A percentile compares a stretch with the other conserved stretches of the same genome.
Evolutionary conservation across 2,329 filamentous ascomycete genomes (phyloP).

Genomic region (Colletotrichum karsti): DNA sequence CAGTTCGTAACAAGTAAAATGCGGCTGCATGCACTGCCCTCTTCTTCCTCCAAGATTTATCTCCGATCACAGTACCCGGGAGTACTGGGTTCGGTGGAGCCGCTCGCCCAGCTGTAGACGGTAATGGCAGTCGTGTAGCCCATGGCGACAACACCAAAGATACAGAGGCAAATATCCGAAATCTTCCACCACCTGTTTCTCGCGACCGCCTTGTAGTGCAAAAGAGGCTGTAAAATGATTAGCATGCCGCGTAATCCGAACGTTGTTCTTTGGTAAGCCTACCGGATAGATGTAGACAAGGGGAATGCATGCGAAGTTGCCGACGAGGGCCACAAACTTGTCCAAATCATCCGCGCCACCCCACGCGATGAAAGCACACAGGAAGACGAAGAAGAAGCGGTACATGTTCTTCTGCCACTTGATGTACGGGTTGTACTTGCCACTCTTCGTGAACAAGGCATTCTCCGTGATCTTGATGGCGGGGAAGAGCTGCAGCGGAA

Average conservation of each 20-base stretch:
- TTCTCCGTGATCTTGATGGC: slow-evolving; percentile 97
- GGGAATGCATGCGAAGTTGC: slow-evolving; percentile 77
- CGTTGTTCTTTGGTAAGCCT: slow-evolving; percentile 50
- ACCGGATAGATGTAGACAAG: slow-evolving; percentile 93
- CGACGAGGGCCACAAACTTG: slow-evolving; percentile 79
- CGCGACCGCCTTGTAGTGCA: slow-evolving; percentile 87
- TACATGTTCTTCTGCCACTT: slow-evolving; percentile 99
- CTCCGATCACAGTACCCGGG: slow-evolving; percentile 65
- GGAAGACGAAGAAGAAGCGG: slow-evolving; percentile 88
- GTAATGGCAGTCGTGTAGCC: slow-evolving; percentile 90
- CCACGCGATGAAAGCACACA: slow-evolving; percentile 91
- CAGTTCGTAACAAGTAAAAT: neutral
- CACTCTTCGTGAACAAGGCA: slow-evolving; percentile 89
- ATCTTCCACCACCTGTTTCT: slow-evolving; percentile 71
- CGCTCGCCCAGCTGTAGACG: slow-evolving; percentile 83
- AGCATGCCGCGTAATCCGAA: slow-evolving; percentile 34
- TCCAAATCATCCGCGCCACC: slow-evolving; percentile 91
- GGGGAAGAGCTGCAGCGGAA: slow-evolving; percentile 95
- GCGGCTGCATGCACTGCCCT: neutral
- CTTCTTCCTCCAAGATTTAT: neutral
- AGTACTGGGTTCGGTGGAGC: slow-evolving; percentile 49
- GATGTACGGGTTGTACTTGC: slow-evolving; percentile 98
- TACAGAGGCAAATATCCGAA: slow-evolving; percentile 78
- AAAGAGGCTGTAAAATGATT: slow-evolving; percentile 74
- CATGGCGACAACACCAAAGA: slow-evolving; percentile 89